phyloP scores from a whole-genome alignment of 768 basidiomycete species.

The Suillus cothurnatus region DNA sequence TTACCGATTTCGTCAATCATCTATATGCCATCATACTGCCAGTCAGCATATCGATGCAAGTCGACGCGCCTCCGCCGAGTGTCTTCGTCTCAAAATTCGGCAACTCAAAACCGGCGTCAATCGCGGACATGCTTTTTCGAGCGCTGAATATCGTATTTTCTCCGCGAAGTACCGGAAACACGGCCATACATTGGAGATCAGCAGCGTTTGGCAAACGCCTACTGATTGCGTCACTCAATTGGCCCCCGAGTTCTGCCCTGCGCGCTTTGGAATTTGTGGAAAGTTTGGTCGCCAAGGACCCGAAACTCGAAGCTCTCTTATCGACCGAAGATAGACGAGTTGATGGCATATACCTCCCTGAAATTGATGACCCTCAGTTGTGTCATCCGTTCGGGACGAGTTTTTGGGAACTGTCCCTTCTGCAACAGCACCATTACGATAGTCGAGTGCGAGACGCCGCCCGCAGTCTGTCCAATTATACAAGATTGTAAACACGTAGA shows the following conservation, averaged over 20 bases:
- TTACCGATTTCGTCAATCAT: conserved; percentile 82
- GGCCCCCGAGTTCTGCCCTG: conserved; percentile 67
- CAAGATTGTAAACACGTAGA: conserved; percentile 36
- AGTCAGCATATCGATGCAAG: conserved; percentile 63
- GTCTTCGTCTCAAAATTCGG: conserved; percentile 29
- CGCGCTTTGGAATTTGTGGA: conserved; percentile 76
- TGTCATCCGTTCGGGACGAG: conserved; percentile 81
- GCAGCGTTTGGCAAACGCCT: conserved; percentile 96
- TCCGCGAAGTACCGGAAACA: conserved; percentile 57
- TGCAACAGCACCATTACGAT: conserved; percentile 65
- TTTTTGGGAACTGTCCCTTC: conserved; percentile 81
- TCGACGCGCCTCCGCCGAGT: conserved; percentile 54
- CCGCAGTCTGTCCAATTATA: conserved; percentile 50
- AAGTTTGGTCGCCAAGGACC: conserved; percentile 72
- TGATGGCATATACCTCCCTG: conserved; percentile 84
- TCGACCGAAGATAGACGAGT: conserved; percentile 83
- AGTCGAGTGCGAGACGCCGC: conserved; percentile 69
- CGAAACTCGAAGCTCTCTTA: conserved; percentile 81
- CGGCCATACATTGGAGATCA: conserved; percentile 69
- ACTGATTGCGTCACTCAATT: conserved; percentile 75
- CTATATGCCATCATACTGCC: conserved; percentile 84
- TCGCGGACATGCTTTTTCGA: conserved; percentile 81
- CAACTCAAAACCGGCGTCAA: conserved; percentile 34
- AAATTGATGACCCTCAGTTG: conserved; percentile 88
- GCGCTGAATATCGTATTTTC: conserved; percentile 83